Evolutionary conservation across 73 alveolate genomes (phyloP), one percentile per base, ranked within the genome.

Genomic region (Uronychia binucleata): DNA sequence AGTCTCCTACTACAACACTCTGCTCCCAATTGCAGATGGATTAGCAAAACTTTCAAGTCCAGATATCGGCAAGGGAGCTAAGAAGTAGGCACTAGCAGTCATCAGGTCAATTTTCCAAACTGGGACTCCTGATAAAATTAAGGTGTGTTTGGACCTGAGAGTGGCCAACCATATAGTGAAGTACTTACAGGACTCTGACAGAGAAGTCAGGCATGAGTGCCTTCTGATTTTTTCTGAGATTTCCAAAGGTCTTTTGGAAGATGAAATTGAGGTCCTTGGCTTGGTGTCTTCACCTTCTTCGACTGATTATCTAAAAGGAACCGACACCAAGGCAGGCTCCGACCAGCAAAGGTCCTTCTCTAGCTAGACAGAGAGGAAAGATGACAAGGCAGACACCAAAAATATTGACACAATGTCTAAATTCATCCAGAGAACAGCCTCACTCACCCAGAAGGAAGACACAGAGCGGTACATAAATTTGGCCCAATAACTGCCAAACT

Each of bases 71-170:
- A 83, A 88, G 76, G 97, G 90, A 31, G 96, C 94, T 82, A 95
- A 91, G 85, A 90, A 96, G 84, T 87, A 88, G 81, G 97, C 97
- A 0, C 74, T 95, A 13, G 92, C 97, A 34, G 93, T 83, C 74
- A 86, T 95, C 11, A 91, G 93, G 84, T 83, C 96, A 81, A 92
- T 95, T 81, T 84, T 95, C 80, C 90, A 95, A 86, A 89, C 93
- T 34, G 93, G 93, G 76, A 95, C 90, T 83, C 75, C 90, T 0
- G 91, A 92, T 90, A 95, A 95, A 85, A 86, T 92, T 5, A 88
- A 93, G 67, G 98, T 95, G 13, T 90, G 97, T 75, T 84, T 92
- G 30, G 98, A 95, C 84, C 89, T 95, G 84, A 93, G 94, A 86
- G 92, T 95, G n/a, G 97, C 96, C 57, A 81, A 88, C 57, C 88